Base-by-base conservation (phyloP, 331 rosid genomes). In the Pyracantha coccinea region DNA sequence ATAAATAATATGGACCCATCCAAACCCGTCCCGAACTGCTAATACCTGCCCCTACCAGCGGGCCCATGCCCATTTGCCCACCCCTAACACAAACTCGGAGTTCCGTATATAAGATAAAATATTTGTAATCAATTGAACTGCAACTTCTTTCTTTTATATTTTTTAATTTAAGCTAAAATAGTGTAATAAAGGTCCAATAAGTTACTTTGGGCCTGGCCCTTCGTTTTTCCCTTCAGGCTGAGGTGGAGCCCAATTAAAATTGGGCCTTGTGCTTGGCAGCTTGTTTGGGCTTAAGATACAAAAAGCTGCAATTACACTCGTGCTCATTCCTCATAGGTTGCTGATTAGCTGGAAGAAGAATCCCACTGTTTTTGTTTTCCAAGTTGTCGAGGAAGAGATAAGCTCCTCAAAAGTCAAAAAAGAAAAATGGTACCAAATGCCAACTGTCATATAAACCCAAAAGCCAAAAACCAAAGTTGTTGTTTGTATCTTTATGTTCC, bases 21-120 rank as follows among this genome's bases (percentile, higher is more conserved):
- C 7, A 5, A 29, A 29, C 1, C 1, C 0, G 1, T 0, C 19
- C 2, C 2, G 1, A 45, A 14, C 1, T 0, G 0, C 53, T 14
- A 45, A 1, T 14, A 35, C 4, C 13, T 0, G 0, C 4, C 4
- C 3, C 0, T 14, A 14, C n/a, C 3, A n/a, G 0, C 1, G 1
- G 1, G 7, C 1, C 3, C 0, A 0, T 2, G 3, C 3, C n/a
- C 7, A 2, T 47, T 16, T 47, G 54, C 8, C 54, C n/a, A 47
- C n/a, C 54, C 2, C n/a, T 2, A 47, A 47, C 44, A 35, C 13
- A 35, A 9, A 9, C 4, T 9, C 4, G 4, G 9, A 35, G 44
- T 9, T 35, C 44, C 44, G 4, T 8, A 35, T 35, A 35, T 35
- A 35, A 35, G 44, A 35, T 35, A 35, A 35, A 35, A 9, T 35